Base-by-base conservation (phyloP, 192 early-diverging fungal genomes). In the Podila clonocystis region DNA sequence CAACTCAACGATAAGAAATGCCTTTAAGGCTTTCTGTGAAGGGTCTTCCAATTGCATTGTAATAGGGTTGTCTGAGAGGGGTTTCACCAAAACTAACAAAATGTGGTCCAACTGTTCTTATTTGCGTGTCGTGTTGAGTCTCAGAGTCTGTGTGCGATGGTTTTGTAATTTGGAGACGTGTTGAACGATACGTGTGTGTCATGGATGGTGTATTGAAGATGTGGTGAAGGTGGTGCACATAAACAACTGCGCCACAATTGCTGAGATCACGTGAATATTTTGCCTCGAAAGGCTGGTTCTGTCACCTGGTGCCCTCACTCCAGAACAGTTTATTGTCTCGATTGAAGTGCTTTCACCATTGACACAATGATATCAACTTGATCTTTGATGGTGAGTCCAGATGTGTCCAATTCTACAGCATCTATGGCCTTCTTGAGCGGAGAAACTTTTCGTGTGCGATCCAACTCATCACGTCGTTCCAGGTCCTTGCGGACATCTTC, bases 321-420 rank as follows among this genome's bases (percentile, higher is more conserved):
- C n/a, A n/a, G n/a, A 7, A 36, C 34, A 29, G 11, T 19, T 60
- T 60, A 30, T 30, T 26, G 31, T 19, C 30, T 61, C 1, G n/a
- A 12, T 33, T 20, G n/a, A 8, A 45, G 52, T 55, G 0, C 19
- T 55, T 55, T 12, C 9, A 26, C 52, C 24, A 5, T 9, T n/a
- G 52, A n/a, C 17, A 86, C 76, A 65, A 95, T 93, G 9, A 65
- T 84, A 17, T 85, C 84, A 2, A 94, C 94, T 71, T 93, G 92
- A 60, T 90, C 87, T 38, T 87, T 88, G 38, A 94, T 84, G 4
- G 91, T 89, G 33, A 94, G 73, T 28, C 85, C 71, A 0, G 89
- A 91, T n/a, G 93, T 94, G 68, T 96, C 93, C 8, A 96, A 79
- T 22, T 89, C 89, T 17, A 94, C 82, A 6, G 94, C 93, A 76